A percentile compares a stretch with the other conserved stretches of the same genome.
Conservation (phyloP, 2,329 filamentous ascomycete species). For the Ceratocystis colombiana region DNA sequence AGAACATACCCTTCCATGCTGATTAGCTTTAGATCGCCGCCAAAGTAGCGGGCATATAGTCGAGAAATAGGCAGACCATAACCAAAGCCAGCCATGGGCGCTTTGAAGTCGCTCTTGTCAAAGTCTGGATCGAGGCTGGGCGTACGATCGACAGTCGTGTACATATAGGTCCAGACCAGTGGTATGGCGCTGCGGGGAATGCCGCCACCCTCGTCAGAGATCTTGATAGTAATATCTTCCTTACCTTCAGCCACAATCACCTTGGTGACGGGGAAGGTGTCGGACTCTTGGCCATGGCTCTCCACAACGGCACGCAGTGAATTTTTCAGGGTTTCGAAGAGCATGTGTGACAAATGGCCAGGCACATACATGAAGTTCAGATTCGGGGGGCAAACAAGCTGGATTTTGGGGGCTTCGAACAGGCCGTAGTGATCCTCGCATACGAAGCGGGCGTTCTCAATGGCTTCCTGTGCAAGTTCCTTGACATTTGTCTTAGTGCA, state of each 20-base stretch:
- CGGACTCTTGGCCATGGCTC: constrained; percentile 85
- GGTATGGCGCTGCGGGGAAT: constrained; percentile 89
- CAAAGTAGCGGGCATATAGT: constrained; percentile 93
- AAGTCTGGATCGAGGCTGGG: constrained; percentile 94
- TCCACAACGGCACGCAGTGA: constrained; percentile 94
- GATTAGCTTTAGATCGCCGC: constrained; percentile 91
- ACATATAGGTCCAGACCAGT: constrained; percentile 99
- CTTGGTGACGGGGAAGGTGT: constrained; percentile 92
- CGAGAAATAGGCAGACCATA: constrained; percentile 91
- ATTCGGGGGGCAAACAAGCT: constrained; percentile 88
- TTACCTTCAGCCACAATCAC: constrained; percentile 96
- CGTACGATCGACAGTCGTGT: constrained; percentile 94
- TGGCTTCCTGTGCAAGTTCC: constrained; percentile 90
- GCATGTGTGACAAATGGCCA: constrained; percentile 97
- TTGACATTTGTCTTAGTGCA: constrained; percentile 97
- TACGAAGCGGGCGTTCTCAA: constrained; percentile 97
- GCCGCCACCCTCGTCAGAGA: constrained; percentile 91
- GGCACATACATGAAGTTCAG: constrained; percentile 99
- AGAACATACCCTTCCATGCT: constrained; percentile 90
- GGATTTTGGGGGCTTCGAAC: constrained; percentile 92
- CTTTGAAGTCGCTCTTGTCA: constrained; percentile 98
- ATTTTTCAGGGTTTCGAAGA: constrained; percentile 98
- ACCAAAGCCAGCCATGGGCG: constrained; percentile 98
- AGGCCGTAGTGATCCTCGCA: constrained; percentile 97
- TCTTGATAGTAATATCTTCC: constrained; percentile 98